Evolutionary conservation across 2,329 filamentous ascomycete genomes (phyloP).

Genomic region (Penicillium sp.): DNA sequence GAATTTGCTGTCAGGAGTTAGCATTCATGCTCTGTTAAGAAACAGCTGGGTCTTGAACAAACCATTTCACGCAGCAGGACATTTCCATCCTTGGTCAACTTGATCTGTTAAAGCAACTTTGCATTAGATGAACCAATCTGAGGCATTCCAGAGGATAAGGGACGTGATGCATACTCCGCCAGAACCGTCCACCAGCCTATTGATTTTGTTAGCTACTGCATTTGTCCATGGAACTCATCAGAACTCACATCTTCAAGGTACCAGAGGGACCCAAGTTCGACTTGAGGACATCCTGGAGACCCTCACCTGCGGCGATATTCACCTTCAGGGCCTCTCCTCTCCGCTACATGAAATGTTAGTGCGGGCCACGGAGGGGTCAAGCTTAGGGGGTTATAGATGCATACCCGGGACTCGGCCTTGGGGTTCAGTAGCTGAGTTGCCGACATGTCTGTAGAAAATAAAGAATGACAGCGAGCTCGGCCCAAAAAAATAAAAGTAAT

Average conservation of each 20-base stretch:
- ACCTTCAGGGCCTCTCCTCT: constrained; percentile 94
- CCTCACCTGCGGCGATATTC: constrained; percentile 96
- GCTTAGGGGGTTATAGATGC: constrained; percentile 41
- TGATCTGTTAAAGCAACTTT: constrained; percentile 63
- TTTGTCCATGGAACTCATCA: background rate
- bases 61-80: constrained; percentile 70
- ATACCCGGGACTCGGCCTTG: constrained; percentile 94
- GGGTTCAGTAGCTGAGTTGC: constrained; percentile 97
- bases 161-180: constrained; percentile 50
- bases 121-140: constrained; percentile 16
- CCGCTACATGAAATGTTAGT: constrained; percentile 62
- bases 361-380: constrained; percentile 29
- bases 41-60: constrained; percentile 16
- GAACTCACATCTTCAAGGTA: constrained; percentile 85
- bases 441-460: constrained; percentile 64
- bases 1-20: constrained; percentile 68
- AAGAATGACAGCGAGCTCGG: constrained; percentile 26
- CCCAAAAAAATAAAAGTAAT: constrained; percentile 22
- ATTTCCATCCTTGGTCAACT: constrained; percentile 98
- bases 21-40: constrained; percentile 11
- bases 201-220: constrained; percentile 29
- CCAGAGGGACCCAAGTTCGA: constrained; percentile 92
- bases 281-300: constrained; percentile 88
- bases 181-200: constrained; percentile 61
- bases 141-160: constrained; percentile 7